Conservation (phyloP, 495 filamentous ascomycete species). For the Podospora comata region DNA sequence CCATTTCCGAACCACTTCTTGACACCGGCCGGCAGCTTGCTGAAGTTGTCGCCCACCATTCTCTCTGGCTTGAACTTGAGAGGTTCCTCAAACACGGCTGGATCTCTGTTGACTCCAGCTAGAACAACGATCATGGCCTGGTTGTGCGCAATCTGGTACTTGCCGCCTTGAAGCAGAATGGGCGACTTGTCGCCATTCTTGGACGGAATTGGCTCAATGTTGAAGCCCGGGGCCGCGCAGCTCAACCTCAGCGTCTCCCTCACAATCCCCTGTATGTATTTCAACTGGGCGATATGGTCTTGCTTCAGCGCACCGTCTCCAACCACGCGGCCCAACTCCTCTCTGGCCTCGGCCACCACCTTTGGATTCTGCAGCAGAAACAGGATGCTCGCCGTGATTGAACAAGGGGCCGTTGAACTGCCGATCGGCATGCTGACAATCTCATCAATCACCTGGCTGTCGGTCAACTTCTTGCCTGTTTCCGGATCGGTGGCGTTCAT, state of each 20-base stretch:
- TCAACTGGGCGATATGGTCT: slow-evolving; percentile 57
- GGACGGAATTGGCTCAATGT: slow-evolving; percentile 54
- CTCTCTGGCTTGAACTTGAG: slow-evolving; percentile 63
- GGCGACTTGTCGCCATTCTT: slow-evolving; percentile 46
- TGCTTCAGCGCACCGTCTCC: slow-evolving; percentile 52
- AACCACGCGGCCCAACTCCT: slow-evolving; percentile 63
- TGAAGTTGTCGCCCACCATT: slow-evolving; percentile 62
- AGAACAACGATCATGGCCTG: slow-evolving; percentile 61
- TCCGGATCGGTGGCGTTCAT: slow-evolving; percentile 62
- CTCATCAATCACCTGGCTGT: slow-evolving; percentile 63
- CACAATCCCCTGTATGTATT: slow-evolving; percentile 62
- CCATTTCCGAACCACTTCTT: slow-evolving; percentile 74
- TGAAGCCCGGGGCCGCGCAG: slow-evolving; percentile 66
- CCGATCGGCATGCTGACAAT: slow-evolving; percentile 59
- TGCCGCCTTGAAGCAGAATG: slow-evolving; percentile 53
- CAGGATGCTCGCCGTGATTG: slow-evolving; percentile 55
- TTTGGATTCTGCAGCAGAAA: slow-evolving; percentile 60
- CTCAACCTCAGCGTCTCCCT: slow-evolving; percentile 64
- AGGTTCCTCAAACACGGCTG: slow-evolving; percentile 60
- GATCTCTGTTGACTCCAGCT: slow-evolving; percentile 62
- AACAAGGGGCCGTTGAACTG: slow-evolving; percentile 45
- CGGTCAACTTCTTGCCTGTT: slow-evolving; percentile 57
- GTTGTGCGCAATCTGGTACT: slow-evolving; percentile 61
- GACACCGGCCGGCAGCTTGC: slow-evolving; percentile 53
- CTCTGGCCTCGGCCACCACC: slow-evolving; percentile 57